Conservation (phyloP, 2,329 filamentous ascomycete genomes). For the Clonostachys chloroleuca region DNA sequence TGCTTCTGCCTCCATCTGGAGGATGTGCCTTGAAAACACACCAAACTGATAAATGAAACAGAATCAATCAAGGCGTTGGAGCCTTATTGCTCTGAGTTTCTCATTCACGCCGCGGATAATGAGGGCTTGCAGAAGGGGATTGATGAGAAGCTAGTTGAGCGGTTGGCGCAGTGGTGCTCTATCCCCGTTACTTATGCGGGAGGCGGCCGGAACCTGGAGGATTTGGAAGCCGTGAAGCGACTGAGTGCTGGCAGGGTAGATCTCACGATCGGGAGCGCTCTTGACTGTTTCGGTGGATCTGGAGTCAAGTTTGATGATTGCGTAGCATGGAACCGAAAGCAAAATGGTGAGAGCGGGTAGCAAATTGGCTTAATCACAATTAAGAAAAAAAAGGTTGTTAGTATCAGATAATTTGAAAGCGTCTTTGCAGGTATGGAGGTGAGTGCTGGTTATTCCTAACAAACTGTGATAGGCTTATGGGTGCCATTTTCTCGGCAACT, state of each 20-base stretch:
- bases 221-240: conserved; percentile 75
- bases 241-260: conserved; percentile 82
- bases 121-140: conserved; percentile 91
- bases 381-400: too few relatives aligned
- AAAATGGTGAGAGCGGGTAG: conserved; percentile 11
- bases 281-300: conserved; percentile 91
- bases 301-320: conserved; percentile 88
- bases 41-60: conserved; percentile 23
- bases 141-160: conserved; percentile 76
- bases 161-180: conserved; percentile 77
- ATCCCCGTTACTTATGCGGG: conserved; percentile 97
- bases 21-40: not conserved
- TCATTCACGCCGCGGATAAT: conserved; percentile 95
- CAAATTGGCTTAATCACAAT: too few relatives aligned
- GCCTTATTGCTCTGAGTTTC: conserved; percentile 91
- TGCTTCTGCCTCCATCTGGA: not conserved
- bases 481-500: too few relatives aligned
- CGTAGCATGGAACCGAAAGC: conserved; percentile 73
- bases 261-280: conserved; percentile 90
- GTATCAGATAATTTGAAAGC: too few relatives aligned
- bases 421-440: too few relatives aligned
- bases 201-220: conserved; percentile 77
- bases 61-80: conserved; percentile 78
- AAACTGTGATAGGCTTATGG: too few relatives aligned
- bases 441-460: too few relatives aligned